Evolutionary conservation across 257 asterid genomes (phyloP), one percentile per base, ranked within the genome.

Genomic region (Marsdenia floribunda): DNA sequence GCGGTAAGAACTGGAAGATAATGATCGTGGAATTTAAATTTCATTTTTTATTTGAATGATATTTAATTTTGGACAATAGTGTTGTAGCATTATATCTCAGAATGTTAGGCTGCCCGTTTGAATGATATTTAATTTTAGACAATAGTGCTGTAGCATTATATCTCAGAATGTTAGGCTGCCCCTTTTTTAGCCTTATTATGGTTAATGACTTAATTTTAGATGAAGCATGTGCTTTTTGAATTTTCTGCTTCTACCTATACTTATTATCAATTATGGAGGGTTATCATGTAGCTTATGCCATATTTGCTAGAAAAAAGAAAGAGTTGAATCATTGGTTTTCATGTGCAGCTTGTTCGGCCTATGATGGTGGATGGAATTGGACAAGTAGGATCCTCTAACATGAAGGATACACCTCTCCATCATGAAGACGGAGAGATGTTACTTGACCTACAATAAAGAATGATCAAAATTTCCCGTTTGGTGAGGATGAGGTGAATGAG

Each of bases 311-410:
- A 59, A 14, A 66, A 54, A 74, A 16, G 59, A 58, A 24, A 26
- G 68, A 61, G 40, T n/a, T 33, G 67, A 26, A 35, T 40, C 40
- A 57, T 75, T 68, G 35, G 60, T 71, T 72, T 76, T 66, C 75
- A 33, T 61, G 15, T 85, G 89, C 95, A 93, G 98, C 87, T 85
- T 79, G 97, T 94, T 55, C 84, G 97, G 52, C 85, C 85, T 75
- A 86, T 79, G 3, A 83, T 83, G 81, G 70, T 82, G 33, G 98
- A 93, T 42, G 90, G 86, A 71, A 79, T 70, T 58, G 97, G 88
- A 59, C 86, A 81, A 76, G 77, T 75, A 67, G 85, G 86, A 55
- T 64, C 86, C 52, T 82, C 86, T 70, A 77, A 55, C 76, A 77
- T 40, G 52, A 90, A 84, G 77, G 58, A 83, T 16, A 49, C 88